phyloP scores from a whole-genome alignment of 768 basidiomycete genomes.

The Termitomyces sp. region DNA sequence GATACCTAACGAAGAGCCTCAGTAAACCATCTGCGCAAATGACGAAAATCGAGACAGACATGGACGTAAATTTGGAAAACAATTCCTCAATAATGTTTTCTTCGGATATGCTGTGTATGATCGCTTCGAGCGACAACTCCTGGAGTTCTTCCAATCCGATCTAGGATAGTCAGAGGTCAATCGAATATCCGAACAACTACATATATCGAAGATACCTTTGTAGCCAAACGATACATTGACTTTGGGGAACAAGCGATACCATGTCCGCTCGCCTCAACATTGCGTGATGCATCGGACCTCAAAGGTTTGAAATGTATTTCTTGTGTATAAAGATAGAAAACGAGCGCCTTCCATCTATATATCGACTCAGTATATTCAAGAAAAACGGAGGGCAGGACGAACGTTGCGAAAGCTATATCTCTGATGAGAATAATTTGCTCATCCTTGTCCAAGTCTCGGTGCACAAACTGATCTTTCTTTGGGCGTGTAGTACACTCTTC shows the following conservation, averaged over 20 bases:
- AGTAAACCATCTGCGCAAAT: not conserved
- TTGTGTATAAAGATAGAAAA: constrained; percentile 35
- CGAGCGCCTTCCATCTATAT: constrained; percentile 30
- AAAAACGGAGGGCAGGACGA: not conserved
- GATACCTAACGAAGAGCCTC: constrained; percentile 4
- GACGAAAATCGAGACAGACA: constrained; percentile 5
- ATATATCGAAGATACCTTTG: constrained; percentile 22
- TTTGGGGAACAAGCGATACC: constrained; percentile 31
- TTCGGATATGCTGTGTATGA: constrained; percentile 13
- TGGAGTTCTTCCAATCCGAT: constrained; percentile 16
- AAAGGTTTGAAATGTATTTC: constrained; percentile 27
- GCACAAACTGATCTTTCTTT: not conserved
- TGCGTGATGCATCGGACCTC: not conserved
- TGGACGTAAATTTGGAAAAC: constrained; percentile 20
- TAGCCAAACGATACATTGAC: constrained; percentile 38
- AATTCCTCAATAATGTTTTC: constrained; percentile 21
- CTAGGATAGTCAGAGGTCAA: constrained; percentile 6
- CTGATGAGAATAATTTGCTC: constrained; percentile 15
- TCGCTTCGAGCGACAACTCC: constrained; percentile 14
- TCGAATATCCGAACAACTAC: not conserved
- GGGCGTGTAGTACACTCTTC: not conserved
- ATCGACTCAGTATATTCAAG: not conserved
- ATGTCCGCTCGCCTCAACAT: constrained; percentile 10
- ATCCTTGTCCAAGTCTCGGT: not conserved
- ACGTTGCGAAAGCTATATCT: constrained; percentile 19